These are phyloP conservation scores for Xylariomycetidae sp. DNA, from an alignment of 2,329 filamentous ascomycete genomes.

Conservation along the genomic window DNA sequence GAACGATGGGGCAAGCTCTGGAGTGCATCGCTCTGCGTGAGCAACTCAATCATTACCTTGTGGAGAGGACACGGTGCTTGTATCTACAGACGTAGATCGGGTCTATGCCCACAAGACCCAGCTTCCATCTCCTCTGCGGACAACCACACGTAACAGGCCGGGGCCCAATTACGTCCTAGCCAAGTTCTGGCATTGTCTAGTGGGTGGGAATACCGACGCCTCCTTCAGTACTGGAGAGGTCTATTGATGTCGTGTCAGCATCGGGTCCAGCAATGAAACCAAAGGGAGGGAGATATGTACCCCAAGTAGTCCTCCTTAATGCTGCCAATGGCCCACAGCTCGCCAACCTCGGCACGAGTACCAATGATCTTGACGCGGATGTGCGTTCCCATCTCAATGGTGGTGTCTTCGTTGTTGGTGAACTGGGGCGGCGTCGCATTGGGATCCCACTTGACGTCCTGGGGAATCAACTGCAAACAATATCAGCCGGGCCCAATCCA, in stretches of 20 bases:
- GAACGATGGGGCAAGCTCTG: no score
- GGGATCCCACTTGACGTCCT: slow-evolving; percentile 87
- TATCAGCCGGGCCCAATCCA: no score
- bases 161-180: no score
- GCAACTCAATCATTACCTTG: slow-evolving; percentile 17
- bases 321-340: slow-evolving; percentile 95
- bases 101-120: slow-evolving; percentile 11
- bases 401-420: slow-evolving; percentile 88
- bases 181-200: no score
- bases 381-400: slow-evolving; percentile 90
- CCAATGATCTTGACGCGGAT: slow-evolving; percentile 93
- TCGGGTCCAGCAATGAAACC: no score
- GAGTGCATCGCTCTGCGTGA: no score
- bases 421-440: slow-evolving; percentile 96
- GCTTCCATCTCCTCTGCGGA: slow-evolving; percentile 11
- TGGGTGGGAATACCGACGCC: no score
- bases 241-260: no score
- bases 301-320: slow-evolving; percentile 81
- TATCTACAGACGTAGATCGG: slow-evolving; percentile 11
- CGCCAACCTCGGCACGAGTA: slow-evolving; percentile 84
- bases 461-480: slow-evolving; percentile 69
- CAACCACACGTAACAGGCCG: slow-evolving; percentile 6
- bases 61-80: slow-evolving; percentile 13
- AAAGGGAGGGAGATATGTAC: slow-evolving; percentile 31
- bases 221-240: no score